phyloP scores from a whole-genome alignment of 1,139 yeast genomes.

The Hyphopichia wangnamkhiaoensis region DNA sequence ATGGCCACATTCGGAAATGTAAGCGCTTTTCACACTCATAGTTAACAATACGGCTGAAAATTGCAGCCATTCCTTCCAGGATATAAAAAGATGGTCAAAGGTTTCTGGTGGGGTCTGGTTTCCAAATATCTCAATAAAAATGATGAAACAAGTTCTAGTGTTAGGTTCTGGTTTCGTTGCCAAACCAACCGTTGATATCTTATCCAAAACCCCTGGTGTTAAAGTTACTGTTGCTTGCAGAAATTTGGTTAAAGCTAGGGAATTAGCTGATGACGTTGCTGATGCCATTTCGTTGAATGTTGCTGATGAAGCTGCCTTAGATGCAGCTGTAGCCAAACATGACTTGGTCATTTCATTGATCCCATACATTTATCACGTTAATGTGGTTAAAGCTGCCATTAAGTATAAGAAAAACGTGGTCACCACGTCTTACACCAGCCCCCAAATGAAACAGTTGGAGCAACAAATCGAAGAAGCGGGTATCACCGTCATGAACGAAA shows the following conservation, averaged over 20 bases:
- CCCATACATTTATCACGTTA: constrained; percentile 92
- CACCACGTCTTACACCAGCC: constrained; percentile 94
- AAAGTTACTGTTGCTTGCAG: constrained; percentile 96
- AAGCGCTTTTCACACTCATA: too few species aligned
- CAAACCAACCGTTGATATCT: constrained; percentile 94
- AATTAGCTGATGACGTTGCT: constrained; percentile 79
- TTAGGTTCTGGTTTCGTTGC: constrained; percentile 98
- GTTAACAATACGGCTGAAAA: too few species aligned
- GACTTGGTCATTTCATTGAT: constrained; percentile 92
- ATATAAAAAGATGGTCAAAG: too few species aligned
- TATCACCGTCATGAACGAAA: constrained; percentile 87
- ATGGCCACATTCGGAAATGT: too few species aligned
- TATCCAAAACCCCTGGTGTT: constrained; percentile 73
- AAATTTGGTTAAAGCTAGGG: constrained; percentile 83
- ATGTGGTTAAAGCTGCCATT: constrained; percentile 91
- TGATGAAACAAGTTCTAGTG: constrained; percentile 60
- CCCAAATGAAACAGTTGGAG: constrained; percentile 81
- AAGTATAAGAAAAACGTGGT: constrained; percentile 89
- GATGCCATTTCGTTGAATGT: constrained; percentile 88
- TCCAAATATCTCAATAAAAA: too few species aligned
- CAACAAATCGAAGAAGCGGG: constrained; percentile 81
- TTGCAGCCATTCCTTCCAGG: too few species aligned
- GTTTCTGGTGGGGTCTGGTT: too few species aligned
- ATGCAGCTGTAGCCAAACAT: constrained; percentile 70
- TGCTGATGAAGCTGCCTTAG: constrained; percentile 71